These are phyloP conservation scores for Saturnispora besseyi DNA, from an alignment of 805 yeast genomes.

Conservation along the genomic window DNA sequence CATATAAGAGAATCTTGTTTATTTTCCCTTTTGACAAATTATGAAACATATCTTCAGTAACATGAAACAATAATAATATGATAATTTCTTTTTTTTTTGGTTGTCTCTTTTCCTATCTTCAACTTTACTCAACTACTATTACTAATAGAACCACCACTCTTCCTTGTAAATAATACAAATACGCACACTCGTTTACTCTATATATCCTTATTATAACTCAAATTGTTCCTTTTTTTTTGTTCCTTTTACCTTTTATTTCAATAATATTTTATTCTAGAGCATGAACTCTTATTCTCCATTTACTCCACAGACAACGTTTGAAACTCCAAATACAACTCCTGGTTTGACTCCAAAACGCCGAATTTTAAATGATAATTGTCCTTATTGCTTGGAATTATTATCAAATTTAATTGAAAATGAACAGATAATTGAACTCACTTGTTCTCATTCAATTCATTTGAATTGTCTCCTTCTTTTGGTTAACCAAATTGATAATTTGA, in stretches of 20 bases:
- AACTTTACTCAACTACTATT: not conserved
- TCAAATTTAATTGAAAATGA: slow-evolving; percentile 34
- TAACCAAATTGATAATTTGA: not conserved
- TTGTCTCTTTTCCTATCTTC: not conserved
- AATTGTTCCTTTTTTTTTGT: no score
- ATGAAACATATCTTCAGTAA: slow-evolving; percentile 6
- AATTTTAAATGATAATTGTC: slow-evolving; percentile 24
- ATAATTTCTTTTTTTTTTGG: not conserved
- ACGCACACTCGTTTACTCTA: no score
- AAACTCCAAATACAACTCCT: slow-evolving; percentile 5
- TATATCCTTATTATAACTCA: no score
- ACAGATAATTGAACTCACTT: slow-evolving; percentile 31
- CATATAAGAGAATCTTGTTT: no score
- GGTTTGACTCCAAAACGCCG: slow-evolving; percentile 4
- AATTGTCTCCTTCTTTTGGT: slow-evolving; percentile 31
- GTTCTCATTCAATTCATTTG: slow-evolving; percentile 38
- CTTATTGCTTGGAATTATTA: slow-evolving; percentile 38
- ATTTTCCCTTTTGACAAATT: not conserved
- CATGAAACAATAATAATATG: slow-evolving; percentile 1
- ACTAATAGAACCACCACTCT: no score
- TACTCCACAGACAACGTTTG: not conserved
- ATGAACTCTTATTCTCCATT: not conserved
- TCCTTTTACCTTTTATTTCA: not conserved
- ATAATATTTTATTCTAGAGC: not conserved
- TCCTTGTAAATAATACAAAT: no score